Evolutionary conservation across 352 stramenopile species (phyloP), one percentile per base, ranked within the genome.

Genomic region (Globisporangium carolinianum): DNA sequence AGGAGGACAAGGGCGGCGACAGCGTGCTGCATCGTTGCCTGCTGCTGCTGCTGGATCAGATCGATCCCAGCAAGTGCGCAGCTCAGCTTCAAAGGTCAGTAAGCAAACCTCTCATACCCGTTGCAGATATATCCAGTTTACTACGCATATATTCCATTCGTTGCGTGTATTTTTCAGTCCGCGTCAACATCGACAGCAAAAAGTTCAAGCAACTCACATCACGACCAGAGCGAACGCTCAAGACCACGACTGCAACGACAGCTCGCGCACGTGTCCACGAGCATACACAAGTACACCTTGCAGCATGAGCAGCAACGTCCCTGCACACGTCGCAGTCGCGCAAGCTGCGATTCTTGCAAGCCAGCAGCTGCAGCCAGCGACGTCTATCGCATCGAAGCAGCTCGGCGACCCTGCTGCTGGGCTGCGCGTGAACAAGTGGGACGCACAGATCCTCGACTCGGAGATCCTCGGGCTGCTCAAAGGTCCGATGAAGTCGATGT

Each of bases 371-470:
- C 41, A 53, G 12, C 2, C 15, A 15, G 1, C 15, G 10, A 7
- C 1, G 4, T 7, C 47, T 47, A 47, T 41, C 8, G 32, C 38
- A 14, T 91, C 89, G 53, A 53, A 58, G 7, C 62, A 62, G 12
- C 67, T 87, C n/a, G 67, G 68, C 5, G 69, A 72, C 39, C 71
- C 76, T 12, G 71, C 57, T 14, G 72, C 64, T 14, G 73, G 73
- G 35, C 68, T 88, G 55, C 79, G 81, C 17, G 81, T 93, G 62
- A 94, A 91, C 70, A 94, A 90, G 49, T 91, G 79, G 81, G 81
- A 94, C 68, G 76, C 83, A 42, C 61, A 77, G 47, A 89, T 91
- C 58, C 66, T 94, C n/a, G 81, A 94, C 57, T 70, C 68, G 39
- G 83, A 94, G 65, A 89, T 94, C 62, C 61, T 91, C 12, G 71